phyloP scores from a whole-genome alignment of 169 alveolate species.

The Plasmodium coatneyi region DNA sequence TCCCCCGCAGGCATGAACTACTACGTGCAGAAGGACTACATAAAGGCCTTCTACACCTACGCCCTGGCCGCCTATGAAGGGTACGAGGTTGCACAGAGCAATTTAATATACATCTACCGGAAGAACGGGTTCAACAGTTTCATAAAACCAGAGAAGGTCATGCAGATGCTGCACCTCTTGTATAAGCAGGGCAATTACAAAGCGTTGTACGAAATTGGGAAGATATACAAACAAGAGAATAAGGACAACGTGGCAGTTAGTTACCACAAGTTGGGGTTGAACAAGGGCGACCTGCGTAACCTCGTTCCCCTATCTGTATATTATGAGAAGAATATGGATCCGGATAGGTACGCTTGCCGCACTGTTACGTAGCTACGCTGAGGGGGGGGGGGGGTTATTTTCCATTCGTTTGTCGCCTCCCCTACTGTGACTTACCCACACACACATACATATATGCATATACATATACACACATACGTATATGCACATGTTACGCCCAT shows the following conservation, averaged over 20 bases:
- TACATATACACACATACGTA: not conserved
- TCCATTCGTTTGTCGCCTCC: not conserved
- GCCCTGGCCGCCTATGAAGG: slow-evolving; percentile 82
- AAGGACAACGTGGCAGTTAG: slow-evolving; percentile 32
- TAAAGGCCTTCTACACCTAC: slow-evolving; percentile 75
- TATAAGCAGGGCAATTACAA: slow-evolving; percentile 68
- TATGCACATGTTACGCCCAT: not conserved
- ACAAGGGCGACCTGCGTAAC: slow-evolving; percentile 54
- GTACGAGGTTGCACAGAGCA: slow-evolving; percentile 79
- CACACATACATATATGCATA: not conserved
- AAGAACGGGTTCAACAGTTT: slow-evolving; percentile 9
- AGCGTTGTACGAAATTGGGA: slow-evolving; percentile 65
- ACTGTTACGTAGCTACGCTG: not conserved
- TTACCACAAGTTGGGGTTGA: slow-evolving; percentile 38
- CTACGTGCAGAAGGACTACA: slow-evolving; percentile 71
- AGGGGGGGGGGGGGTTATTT: not conserved
- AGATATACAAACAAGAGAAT: slow-evolving; percentile 40
- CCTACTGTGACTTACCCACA: not conserved
- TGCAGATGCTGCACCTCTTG: slow-evolving; percentile 44
- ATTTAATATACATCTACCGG: slow-evolving; percentile 66
- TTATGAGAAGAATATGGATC: slow-evolving; percentile 28
- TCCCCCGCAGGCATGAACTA: slow-evolving; percentile 29
- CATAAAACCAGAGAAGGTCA: slow-evolving; percentile 31
- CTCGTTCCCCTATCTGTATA: slow-evolving; percentile 27
- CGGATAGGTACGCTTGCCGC: slow-evolving; percentile 14